A percentile compares a stretch with the other conserved stretches of the same genome.
Evolutionary conservation across 108 stramenopile species (phyloP).

Genomic region (Cyclostephanos tholiformis): DNA sequence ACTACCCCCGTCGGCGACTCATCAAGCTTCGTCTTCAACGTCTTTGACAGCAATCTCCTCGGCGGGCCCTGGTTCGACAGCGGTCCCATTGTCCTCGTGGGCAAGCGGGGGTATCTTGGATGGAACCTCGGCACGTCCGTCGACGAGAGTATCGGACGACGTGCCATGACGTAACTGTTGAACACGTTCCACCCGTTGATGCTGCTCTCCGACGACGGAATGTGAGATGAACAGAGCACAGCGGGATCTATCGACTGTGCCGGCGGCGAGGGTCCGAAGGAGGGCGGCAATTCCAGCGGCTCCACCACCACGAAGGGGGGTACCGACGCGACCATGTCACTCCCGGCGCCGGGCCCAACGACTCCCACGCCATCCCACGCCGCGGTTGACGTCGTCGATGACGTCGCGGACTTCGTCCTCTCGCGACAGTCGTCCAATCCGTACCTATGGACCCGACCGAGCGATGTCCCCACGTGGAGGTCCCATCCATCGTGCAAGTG

Average conservation of each 20-base stretch:
- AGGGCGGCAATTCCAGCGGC: slow-evolving; percentile 60
- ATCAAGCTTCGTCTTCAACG: slow-evolving; percentile 27
- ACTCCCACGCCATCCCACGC: slow-evolving; percentile 11
- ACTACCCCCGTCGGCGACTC: slow-evolving; percentile 47
- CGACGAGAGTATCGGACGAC: slow-evolving; percentile 54
- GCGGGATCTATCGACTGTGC: slow-evolving; percentile 68
- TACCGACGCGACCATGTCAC: not conserved
- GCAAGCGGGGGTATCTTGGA: slow-evolving; percentile 27
- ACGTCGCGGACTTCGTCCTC: not conserved
- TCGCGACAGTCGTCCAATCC: slow-evolving; percentile 48
- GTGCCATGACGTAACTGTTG: slow-evolving; percentile 55
- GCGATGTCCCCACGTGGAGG: slow-evolving; percentile 66
- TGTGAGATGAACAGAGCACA: slow-evolving; percentile 33
- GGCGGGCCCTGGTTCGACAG: slow-evolving; percentile 45
- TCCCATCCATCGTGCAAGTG: slow-evolving; percentile 38
- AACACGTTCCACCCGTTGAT: slow-evolving; percentile 54
- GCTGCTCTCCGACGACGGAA: slow-evolving; percentile 15
- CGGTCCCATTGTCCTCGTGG: slow-evolving; percentile 55
- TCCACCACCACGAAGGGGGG: slow-evolving; percentile 27
- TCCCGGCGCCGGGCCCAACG: not conserved
- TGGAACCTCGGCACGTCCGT: slow-evolving; percentile 26
- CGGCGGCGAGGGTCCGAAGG: slow-evolving; percentile 50
- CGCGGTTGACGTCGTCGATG: not conserved
- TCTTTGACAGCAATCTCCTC: slow-evolving; percentile 49
- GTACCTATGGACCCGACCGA: slow-evolving; percentile 64